Evolutionary conservation across 2,329 filamentous ascomycete genomes (phyloP).

Genomic region (Rasamsonia emersonii): DNA sequence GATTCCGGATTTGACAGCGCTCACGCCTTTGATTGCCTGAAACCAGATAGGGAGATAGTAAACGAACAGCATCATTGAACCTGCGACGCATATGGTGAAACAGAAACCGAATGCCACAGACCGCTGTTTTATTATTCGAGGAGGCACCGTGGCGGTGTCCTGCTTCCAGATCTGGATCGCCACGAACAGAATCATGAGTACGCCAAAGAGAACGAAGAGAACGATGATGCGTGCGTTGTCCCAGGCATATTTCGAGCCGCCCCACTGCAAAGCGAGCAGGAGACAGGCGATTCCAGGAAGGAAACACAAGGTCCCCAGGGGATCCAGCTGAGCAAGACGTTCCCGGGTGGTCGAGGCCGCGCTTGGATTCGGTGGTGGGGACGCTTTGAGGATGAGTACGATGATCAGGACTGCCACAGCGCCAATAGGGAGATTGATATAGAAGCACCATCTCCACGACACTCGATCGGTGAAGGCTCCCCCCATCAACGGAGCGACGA

Average conservation of each 20-base stretch:
- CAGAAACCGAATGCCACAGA: conserved; percentile 33
- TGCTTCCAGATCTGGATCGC: conserved; percentile 28
- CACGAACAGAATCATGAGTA: conserved; percentile 37
- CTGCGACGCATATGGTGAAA: conserved; percentile 35
- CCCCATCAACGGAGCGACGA: conserved; percentile 11
- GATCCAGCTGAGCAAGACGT: conserved; percentile 28
- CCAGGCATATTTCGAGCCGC: conserved; percentile 39
- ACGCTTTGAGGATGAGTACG: conserved; percentile 20
- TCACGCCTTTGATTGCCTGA: conserved; percentile 29
- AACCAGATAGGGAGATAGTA: conserved; percentile 43
- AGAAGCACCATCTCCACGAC: conserved; percentile 38
- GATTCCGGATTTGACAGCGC: conserved; percentile 28
- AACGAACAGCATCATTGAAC: conserved; percentile 34
- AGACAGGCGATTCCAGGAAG: conserved; percentile 38
- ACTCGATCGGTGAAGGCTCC: conserved; percentile 18
- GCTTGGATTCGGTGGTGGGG: conserved; percentile 20
- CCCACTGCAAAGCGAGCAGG: conserved; percentile 42
- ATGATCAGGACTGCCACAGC: conserved; percentile 25
- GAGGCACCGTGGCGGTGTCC: conserved; percentile 38
- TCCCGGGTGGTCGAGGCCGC: conserved; percentile 10
- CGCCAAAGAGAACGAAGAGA: conserved; percentile 43
- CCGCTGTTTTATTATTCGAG: conserved; percentile 35
- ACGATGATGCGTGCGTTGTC: conserved; percentile 37
- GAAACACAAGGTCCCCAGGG: conserved; percentile 38
- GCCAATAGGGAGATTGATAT: conserved; percentile 32